Conservation (phyloP, 83 land plant genomes). For the Picea engelmannii region DNA sequence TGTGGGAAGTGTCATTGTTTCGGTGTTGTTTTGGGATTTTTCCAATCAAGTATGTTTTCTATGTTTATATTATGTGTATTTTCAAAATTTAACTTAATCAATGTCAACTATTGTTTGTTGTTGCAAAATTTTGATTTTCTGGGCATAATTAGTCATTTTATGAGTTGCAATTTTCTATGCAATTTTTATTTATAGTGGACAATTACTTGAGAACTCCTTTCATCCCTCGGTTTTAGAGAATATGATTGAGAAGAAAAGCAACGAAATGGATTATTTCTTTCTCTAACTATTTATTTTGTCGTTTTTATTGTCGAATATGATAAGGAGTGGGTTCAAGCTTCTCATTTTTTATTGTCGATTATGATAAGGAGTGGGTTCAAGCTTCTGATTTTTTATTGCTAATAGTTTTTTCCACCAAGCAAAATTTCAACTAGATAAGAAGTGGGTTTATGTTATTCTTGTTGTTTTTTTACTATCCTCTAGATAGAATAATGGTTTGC, state of each 20-base stretch:
- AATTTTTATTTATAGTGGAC: not conserved
- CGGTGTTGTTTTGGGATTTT: slow-evolving; percentile 58
- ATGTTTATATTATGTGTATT: not conserved
- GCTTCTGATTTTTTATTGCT: not conserved
- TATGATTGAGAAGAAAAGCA: not conserved
- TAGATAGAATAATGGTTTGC: not conserved
- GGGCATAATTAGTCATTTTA: not conserved
- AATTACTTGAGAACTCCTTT: not conserved
- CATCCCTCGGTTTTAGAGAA: not conserved
- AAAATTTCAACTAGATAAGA: not conserved
- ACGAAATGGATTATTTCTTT: not conserved
- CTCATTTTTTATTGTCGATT: too few species aligned
- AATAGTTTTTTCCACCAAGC: not conserved
- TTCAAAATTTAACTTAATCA: too few species aligned
- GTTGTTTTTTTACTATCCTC: not conserved
- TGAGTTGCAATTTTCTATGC: not conserved
- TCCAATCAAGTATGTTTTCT: slow-evolving; percentile 44
- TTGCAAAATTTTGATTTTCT: not conserved
- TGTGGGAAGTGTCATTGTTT: slow-evolving; percentile 58
- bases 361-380: too few species aligned
- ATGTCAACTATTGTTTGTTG: not conserved
- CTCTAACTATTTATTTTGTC: not conserved
- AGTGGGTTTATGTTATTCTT: not conserved
- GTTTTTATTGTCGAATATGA: not conserved
- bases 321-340: too few species aligned